Evolutionary conservation across 805 yeast genomes (phyloP), one percentile per base, ranked within the genome.

Genomic region (Ogataea polymorpha): DNA sequence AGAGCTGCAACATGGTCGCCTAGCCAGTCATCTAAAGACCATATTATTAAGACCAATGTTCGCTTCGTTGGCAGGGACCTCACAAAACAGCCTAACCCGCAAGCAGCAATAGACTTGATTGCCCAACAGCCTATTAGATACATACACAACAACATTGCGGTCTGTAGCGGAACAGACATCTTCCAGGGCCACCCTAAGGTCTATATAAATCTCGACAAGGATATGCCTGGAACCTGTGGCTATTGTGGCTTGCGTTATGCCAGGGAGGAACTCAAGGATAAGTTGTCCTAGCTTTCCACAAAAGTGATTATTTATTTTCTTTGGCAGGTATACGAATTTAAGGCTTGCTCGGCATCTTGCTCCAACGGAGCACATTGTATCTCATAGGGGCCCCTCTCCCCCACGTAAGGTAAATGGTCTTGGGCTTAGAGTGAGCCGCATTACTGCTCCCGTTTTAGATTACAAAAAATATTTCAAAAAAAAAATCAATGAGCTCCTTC

Each of bases 101-200:
- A 79, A 47, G 86, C 95, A 30, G 95, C 95, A 41, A 87, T 87
- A 56, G 93, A 87, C 32, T 72, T 87, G 62, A 84, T 87, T 53
- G 81, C 83, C 23, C 67, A 81, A 57, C 79, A 80, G 56, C 95
- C 96, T 2, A 67, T 86, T 30, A 68, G 77, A 51, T 83, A 86
- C 45, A 55, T 65, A 28, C 74, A 71, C 48, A 45, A 48, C 23
- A 72, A 79, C 54, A 63, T 79, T 38, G 96, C 96, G 1, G 91
- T 82, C 13, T 87, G 96, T 61, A 86, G 84, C 54, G 96, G 96
- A 28, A 81, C 84, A 51, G 79, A 72, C 53, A 85, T 84, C 9
- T 79, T 77, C 55, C 85, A 79, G 54, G 96, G 96, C 14, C 96
- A 86, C 61, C 96, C 96, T 32, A 83, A 82, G 61, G 78, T 86